A percentile compares a stretch with the other conserved stretches of the same genome.
phyloP scores from a whole-genome alignment of 2,329 filamentous ascomycete species.

The Xylariaceae sp. region DNA sequence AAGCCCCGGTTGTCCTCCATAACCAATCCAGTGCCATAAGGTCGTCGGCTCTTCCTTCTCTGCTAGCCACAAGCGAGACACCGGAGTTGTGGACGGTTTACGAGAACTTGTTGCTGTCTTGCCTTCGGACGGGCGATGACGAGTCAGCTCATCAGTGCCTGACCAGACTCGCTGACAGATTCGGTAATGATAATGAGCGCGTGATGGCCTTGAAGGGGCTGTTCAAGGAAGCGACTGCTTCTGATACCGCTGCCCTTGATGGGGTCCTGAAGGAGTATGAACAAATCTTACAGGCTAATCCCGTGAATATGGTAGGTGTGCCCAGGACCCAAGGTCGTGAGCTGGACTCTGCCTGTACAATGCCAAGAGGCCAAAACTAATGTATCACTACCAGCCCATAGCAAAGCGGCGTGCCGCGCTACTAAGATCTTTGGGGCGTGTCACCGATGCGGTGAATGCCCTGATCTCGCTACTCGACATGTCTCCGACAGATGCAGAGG shows the following conservation, averaged over 20 bases:
- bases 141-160: conserved; percentile 70
- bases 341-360: not conserved
- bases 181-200: conserved; percentile 78
- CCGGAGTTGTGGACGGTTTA: conserved; percentile 78
- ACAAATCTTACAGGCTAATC: conserved; percentile 63
- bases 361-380: too few species aligned
- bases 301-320: conserved; percentile 68
- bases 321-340: not conserved
- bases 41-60: conserved; percentile 47
- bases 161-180: conserved; percentile 69
- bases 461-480: conserved; percentile 73
- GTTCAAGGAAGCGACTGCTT: conserved; percentile 75
- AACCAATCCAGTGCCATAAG: conserved; percentile 49
- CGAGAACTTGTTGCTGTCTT: conserved; percentile 81
- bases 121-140: conserved; percentile 79
- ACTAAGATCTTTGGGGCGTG: conserved; percentile 65
- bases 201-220: conserved; percentile 79
- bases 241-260: conserved; percentile 59
- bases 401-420: conserved; percentile 79
- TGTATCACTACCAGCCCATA: conserved; percentile 54
- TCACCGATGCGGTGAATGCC: conserved; percentile 66
- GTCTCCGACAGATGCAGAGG: conserved; percentile 84
- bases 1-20: conserved; percentile 52
- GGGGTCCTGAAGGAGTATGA: conserved; percentile 73
- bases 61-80: conserved; percentile 59